These are phyloP conservation scores for Arbutus unedo DNA, from an alignment of 148 eudicot genomes.

Conservation along the genomic window DNA sequence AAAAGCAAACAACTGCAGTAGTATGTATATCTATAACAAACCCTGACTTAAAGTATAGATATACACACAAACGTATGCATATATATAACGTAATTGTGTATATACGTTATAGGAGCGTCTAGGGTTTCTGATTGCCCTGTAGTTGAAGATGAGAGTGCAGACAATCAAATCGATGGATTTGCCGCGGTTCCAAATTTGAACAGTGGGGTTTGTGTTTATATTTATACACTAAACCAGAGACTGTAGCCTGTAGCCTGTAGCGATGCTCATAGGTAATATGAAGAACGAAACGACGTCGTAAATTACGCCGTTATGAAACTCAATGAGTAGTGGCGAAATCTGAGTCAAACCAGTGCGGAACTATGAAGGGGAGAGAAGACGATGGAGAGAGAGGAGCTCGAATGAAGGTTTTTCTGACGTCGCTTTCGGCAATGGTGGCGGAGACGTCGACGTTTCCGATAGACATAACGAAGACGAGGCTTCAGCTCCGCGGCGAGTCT, in stretches of 20 bases:
- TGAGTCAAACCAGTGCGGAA: not conserved
- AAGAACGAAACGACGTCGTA: too few relatives aligned
- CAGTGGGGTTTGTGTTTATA: not conserved
- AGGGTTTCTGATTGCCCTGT: not conserved
- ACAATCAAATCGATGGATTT: not conserved
- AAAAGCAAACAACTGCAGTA: not conserved
- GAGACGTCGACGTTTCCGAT: slow-evolving; percentile 87
- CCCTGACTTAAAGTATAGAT: not conserved
- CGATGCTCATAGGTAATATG: too few relatives aligned
- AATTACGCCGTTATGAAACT: too few relatives aligned
- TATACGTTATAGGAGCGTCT: not conserved
- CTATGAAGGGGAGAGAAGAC: slow-evolving; percentile 6
- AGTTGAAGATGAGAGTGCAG: not conserved
- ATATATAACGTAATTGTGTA: not conserved
- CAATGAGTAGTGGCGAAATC: not conserved
- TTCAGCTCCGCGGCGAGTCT: slow-evolving; percentile 54
- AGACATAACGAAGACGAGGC: slow-evolving; percentile 76
- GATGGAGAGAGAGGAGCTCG: slow-evolving; percentile 7
- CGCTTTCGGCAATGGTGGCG: slow-evolving; percentile 74
- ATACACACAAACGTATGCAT: not conserved
- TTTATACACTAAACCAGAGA: not conserved
- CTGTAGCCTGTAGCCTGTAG: too few relatives aligned
- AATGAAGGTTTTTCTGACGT: slow-evolving; percentile 50
- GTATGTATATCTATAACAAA: not conserved
- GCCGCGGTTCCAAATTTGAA: not conserved